Evolutionary conservation across 129 eudicot genomes (phyloP), one percentile per base, ranked within the genome.

Genomic region (Ambrosia trifida): DNA sequence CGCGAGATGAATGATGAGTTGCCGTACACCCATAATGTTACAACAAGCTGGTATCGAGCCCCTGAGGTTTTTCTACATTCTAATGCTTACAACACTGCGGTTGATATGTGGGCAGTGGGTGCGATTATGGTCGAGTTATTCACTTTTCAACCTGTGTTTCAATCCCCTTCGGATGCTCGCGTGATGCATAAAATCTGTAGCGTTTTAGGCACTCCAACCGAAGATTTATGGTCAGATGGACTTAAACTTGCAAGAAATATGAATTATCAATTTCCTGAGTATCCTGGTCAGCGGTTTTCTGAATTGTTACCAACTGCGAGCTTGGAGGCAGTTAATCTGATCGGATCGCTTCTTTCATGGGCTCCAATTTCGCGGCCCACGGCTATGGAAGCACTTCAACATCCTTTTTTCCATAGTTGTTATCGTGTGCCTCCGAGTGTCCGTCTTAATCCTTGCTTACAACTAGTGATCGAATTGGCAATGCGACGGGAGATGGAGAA

Each of bases 81-180:
- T 1, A 8, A 17, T 36, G 61, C 7, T 2, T 57, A 76, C 14
- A 50, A 46, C 44, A 4, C 46, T 7, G 59, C 61, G 7, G 62
- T 76, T 57, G 80, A 76, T 31, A 76, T 76, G 80, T 56, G 79
- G 79, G 72, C 79, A 9, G 41, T 74, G 72, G 79, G 66, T 40
- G 66, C 72, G 45, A 74, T 74, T 28, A 74, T 74, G 79, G 45
- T 18, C 1, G 36, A 64, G 4, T 31, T 74, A 8, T 74, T 74
- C 12, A 45, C 14, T 31, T 11, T 28, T 9, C 2, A 1, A 12
- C 50, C 74, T 1, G 9, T 76, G 60, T 76, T 76, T 33, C 19
- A 2, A 43, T 68, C 74, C 19, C 19, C 18, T 41, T 13, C 46
- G 47, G 51, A 16, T 10, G 20, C 13, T 17, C 51, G 5, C 0